These are phyloP conservation scores for Aspergillus kassunensis DNA, from an alignment of 495 filamentous ascomycete species.

Conservation along the genomic window DNA sequence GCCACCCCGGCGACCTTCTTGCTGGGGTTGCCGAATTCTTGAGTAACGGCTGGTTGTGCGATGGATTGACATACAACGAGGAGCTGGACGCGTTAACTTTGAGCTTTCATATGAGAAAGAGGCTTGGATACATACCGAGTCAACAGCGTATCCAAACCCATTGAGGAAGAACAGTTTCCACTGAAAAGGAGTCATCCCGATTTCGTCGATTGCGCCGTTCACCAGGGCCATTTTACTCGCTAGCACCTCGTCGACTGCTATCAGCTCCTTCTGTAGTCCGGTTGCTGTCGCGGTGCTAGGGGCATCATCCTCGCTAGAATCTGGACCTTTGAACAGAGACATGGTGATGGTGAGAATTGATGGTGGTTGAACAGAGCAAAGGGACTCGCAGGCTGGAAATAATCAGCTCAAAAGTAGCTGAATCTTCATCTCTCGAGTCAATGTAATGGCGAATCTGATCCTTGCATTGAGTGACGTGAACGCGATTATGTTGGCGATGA, in stretches of 20 bases:
- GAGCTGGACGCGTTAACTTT: constrained; percentile 21
- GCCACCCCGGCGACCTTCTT: constrained; percentile 25
- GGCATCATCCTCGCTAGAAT: neutral
- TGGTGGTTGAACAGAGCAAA: neutral
- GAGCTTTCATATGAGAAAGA: neutral
- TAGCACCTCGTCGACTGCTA: constrained; percentile 20
- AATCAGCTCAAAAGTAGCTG: too few relatives aligned
- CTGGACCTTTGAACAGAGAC: neutral
- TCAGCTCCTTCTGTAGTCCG: constrained; percentile 3
- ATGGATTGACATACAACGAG: constrained; percentile 36
- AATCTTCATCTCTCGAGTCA: too few relatives aligned
- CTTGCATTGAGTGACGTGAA: too few relatives aligned
- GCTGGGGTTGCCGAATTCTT: constrained; percentile 28
- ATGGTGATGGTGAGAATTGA: neutral
- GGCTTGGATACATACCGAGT: constrained; percentile 23
- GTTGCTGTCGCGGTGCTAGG: neutral
- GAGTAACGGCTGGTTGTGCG: constrained; percentile 28
- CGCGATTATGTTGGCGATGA: too few relatives aligned
- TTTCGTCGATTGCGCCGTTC: constrained; percentile 30
- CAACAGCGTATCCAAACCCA: constrained; percentile 35
- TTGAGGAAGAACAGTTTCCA: constrained; percentile 33
- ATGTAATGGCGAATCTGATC: too few relatives aligned
- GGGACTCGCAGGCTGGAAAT: too few relatives aligned
- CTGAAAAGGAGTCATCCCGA: constrained; percentile 30
- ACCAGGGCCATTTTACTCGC: constrained; percentile 27